phyloP scores from a whole-genome alignment of 2,329 filamentous ascomycete species.

The Fusarium humuli region DNA sequence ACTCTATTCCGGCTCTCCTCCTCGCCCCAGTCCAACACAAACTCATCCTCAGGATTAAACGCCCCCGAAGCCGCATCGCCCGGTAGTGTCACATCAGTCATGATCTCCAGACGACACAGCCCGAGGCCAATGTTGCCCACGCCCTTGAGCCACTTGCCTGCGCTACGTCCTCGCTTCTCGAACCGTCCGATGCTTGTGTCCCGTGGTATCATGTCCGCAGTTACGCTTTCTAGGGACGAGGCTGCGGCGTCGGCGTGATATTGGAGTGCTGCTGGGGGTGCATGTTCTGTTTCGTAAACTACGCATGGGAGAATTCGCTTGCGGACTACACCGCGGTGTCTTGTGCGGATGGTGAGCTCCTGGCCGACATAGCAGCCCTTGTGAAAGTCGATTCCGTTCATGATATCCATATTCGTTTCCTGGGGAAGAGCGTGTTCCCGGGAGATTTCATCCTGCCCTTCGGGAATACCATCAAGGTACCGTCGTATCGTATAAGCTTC shows the following conservation, averaged over 20 bases:
- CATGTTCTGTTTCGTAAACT: constrained; percentile 68
- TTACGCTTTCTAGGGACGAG: constrained; percentile 42
- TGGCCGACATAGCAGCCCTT: constrained; percentile 99
- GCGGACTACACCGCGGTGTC: constrained; percentile 92
- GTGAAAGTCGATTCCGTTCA: constrained; percentile 87
- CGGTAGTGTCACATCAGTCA: constrained; percentile 83
- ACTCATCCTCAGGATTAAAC: constrained; percentile 71
- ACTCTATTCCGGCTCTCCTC: constrained; percentile 54
- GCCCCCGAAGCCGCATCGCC: constrained; percentile 73
- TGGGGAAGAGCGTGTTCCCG: constrained; percentile 80
- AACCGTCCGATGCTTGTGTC: constrained; percentile 63
- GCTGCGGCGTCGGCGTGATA: constrained; percentile 56
- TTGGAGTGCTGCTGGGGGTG: constrained; percentile 55
- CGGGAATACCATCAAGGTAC: constrained; percentile 83
- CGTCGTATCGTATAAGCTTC: constrained; percentile 78
- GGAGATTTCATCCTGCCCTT: constrained; percentile 84
- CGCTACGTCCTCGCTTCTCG: constrained; percentile 72
- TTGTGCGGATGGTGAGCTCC: constrained; percentile 94
- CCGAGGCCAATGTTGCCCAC: constrained; percentile 89
- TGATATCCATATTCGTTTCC: constrained; percentile 89
- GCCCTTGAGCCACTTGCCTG: constrained; percentile 83
- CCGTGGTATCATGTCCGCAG: constrained; percentile 55
- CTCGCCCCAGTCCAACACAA: constrained; percentile 66
- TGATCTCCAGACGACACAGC: constrained; percentile 87
- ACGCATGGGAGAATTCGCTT: constrained; percentile 88